A percentile compares a stretch with the other conserved stretches of the same genome.
phyloP scores from a whole-genome alignment of 225 moss, liverwort and hornwort genomes.

The Marchantia polymorpha region DNA sequence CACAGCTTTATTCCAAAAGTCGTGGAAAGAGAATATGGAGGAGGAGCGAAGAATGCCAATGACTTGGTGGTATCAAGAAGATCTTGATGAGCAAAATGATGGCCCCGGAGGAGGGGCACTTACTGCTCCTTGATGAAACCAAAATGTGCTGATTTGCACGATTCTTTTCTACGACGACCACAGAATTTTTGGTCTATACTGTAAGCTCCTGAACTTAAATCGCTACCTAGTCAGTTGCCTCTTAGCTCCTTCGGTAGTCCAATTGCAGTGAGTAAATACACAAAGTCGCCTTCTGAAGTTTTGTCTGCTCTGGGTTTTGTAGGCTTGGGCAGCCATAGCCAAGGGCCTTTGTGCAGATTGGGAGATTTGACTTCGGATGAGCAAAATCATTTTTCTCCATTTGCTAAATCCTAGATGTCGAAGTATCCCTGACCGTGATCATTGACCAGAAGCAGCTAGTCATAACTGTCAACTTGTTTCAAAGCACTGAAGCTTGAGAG shows the following conservation, averaged over 20 bases:
- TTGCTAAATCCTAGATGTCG: background rate
- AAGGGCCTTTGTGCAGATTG: conserved; percentile 6
- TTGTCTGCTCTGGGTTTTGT: conserved; percentile 1
- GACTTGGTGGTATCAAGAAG: conserved; percentile 40
- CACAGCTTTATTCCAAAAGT: conserved; percentile 65
- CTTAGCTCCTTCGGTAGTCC: background rate
- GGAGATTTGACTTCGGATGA: background rate
- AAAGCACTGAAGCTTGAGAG: background rate
- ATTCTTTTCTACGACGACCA: background rate
- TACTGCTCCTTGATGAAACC: conserved; percentile 18
- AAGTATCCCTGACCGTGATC: background rate
- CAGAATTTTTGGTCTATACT: background rate
- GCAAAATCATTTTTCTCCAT: background rate
- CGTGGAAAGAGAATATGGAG: conserved; percentile 58
- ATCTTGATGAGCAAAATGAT: conserved; percentile 36
- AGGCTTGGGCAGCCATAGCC: conserved; percentile 6
- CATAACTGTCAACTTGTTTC: background rate
- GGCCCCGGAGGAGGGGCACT: conserved; percentile 32
- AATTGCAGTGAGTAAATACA: background rate
- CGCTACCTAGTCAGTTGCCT: background rate
- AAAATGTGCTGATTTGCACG: background rate
- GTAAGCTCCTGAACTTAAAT: conserved; percentile 5
- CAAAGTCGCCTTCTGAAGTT: background rate
- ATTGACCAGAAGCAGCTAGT: background rate
- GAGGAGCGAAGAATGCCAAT: conserved; percentile 45